phyloP scores from a whole-genome alignment of 495 filamentous ascomycete genomes.

The Lophium mytilinum region DNA sequence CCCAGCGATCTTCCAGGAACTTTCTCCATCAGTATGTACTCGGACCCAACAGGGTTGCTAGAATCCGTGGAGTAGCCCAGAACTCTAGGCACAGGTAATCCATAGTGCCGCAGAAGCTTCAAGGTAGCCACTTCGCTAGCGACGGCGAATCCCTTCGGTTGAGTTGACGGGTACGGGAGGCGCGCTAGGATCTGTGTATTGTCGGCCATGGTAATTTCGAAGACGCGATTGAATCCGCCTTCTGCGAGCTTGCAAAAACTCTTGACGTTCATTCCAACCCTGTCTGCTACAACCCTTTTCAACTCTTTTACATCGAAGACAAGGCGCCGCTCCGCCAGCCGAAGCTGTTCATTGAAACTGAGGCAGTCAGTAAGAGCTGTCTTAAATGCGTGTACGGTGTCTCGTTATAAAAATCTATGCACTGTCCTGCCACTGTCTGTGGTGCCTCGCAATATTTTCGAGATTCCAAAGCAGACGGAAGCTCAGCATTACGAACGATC shows the following conservation, averaged over 20 bases:
- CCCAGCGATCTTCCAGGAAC: constrained; percentile 7
- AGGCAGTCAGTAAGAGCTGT: too few species aligned
- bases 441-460: too few species aligned
- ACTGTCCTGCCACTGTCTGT: too few species aligned
- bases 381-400: too few species aligned
- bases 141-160: constrained; percentile 25
- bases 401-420: too few species aligned
- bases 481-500: too few species aligned
- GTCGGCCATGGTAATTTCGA: neutral
- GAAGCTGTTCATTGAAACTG: constrained; percentile 2
- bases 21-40: constrained; percentile 20
- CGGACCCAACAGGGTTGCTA: constrained; percentile 5
- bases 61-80: constrained; percentile 1
- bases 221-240: neutral
- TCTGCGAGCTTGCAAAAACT: neutral
- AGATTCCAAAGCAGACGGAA: neutral
- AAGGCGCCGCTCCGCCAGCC: neutral
- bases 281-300: neutral
- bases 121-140: constrained; percentile 42
- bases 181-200: neutral
- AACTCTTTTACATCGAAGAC: neutral
- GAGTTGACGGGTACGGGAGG: constrained; percentile 7
- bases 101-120: constrained; percentile 31
- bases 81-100: constrained; percentile 25
- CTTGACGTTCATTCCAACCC: neutral